phyloP scores from a whole-genome alignment of 1,284 basidiomycete genomes.

The Ganoderma boninense region DNA sequence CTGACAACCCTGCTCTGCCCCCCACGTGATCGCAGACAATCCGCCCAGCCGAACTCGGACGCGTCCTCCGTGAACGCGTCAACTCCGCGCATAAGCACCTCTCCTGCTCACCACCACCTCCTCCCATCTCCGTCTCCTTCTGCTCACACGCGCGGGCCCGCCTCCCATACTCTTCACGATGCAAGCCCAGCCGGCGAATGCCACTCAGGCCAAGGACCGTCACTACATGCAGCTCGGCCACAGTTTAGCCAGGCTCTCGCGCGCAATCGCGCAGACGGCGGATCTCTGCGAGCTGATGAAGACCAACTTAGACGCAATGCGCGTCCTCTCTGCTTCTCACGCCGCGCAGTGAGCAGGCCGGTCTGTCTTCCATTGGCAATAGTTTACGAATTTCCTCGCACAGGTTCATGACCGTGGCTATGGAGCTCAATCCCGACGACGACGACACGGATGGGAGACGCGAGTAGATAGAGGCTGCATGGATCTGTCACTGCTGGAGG shows the following conservation, averaged over 20 bases:
- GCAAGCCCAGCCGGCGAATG: conserved; percentile 55
- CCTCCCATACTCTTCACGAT: conserved; percentile 20
- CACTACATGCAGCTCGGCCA: conserved; percentile 74
- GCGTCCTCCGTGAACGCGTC: neutral
- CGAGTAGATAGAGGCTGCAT: neutral
- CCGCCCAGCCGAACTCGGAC: neutral
- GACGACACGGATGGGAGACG: conserved; percentile 38
- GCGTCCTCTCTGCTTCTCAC: conserved; percentile 73
- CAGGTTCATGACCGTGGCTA: conserved; percentile 73
- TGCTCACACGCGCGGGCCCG: neutral
- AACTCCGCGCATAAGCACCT: neutral
- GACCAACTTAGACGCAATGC: conserved; percentile 75
- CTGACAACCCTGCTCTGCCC: no score
- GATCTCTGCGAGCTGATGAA: conserved; percentile 77
- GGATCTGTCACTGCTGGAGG: neutral
- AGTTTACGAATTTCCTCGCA: neutral
- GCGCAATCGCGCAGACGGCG: conserved; percentile 69
- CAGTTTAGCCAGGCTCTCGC: conserved; percentile 66
- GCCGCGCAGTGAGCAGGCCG: conserved; percentile 66
- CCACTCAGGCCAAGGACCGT: conserved; percentile 76
- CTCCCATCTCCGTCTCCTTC: conserved; percentile 8
- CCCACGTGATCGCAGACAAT: conserved; percentile 13
- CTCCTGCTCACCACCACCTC: neutral
- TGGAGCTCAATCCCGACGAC: conserved; percentile 58
- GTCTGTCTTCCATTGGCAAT: neutral